Percentiles rank a stretch among this genome's conserved stretches.
Evolutionary conservation across 1,284 basidiomycete species (phyloP).

Genomic region (Vanrija pseudolonga): DNA sequence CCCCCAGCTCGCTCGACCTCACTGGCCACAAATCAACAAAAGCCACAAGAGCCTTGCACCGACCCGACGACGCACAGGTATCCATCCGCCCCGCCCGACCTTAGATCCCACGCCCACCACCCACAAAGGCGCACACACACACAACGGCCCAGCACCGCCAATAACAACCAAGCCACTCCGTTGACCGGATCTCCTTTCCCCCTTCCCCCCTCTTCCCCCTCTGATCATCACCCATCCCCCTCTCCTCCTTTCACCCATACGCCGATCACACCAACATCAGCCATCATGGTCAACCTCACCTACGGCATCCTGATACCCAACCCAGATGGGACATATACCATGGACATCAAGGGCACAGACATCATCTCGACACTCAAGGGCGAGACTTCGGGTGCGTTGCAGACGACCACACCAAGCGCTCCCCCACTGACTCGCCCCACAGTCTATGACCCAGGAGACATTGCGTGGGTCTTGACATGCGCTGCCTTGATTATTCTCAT

Average conservation of each 20-base stretch:
- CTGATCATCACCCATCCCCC: too few species aligned
- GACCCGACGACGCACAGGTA: too few species aligned
- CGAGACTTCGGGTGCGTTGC: constrained; percentile 4
- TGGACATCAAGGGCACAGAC: constrained; percentile 29
- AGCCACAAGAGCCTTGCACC: too few species aligned
- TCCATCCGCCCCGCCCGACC: too few species aligned
- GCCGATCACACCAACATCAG: background rate
- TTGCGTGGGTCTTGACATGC: constrained; percentile 74
- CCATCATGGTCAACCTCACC: constrained; percentile 24
- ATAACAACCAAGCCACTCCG: too few species aligned
- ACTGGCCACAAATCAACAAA: too few species aligned
- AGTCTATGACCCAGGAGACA: constrained; percentile 70
- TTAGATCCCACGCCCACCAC: too few species aligned
- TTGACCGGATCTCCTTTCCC: too few species aligned
- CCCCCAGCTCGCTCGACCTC: too few species aligned
- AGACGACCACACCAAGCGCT: background rate
- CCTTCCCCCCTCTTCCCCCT: too few species aligned
- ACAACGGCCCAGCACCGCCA: too few species aligned
- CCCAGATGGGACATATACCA: constrained; percentile 10
- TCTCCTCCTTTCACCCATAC: background rate
- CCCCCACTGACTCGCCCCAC: background rate
- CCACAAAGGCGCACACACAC: too few species aligned
- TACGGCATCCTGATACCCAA: constrained; percentile 17
- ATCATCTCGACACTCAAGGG: constrained; percentile 26
- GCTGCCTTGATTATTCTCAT: constrained; percentile 69